Evolutionary conservation across 345 rosid species (phyloP), one percentile per base, ranked within the genome.

Genomic region (Erucastrum elatum): DNA sequence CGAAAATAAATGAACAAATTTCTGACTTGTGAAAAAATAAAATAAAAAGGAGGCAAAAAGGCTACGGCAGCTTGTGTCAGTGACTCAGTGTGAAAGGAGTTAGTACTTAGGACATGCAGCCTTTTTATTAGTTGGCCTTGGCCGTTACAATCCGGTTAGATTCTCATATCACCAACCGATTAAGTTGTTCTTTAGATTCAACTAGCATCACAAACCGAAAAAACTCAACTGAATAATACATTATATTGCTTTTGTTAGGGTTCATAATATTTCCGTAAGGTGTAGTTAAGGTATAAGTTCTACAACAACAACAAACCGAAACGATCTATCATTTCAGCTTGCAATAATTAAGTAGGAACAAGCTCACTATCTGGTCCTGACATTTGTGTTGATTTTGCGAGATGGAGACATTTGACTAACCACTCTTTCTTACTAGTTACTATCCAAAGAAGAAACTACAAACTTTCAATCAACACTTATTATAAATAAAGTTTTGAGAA

Each of bases 331-430:
- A 12, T 61, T 69, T 10, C 49, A 62, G 33, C 8, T 35, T 10
- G 71, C 64, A 63, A 77, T 51, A 76, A 69, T 69, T 49, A 62
- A 49, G 70, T 69, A 25, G 70, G 80, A 62, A 69, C 56, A 77
- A 62, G 39, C 68, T 76, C 49, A 76, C 68, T 68, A 60, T 60
- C 27, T 68, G 12, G 26, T 59, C 34, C 29, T 76, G 68, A 60
- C 63, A 68, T 33, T 60, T 44, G 51, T 29, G 29, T 76, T 76
- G 63, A 69, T 46, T 69, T 76, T 62, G 21, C 13, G n/a, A 76
- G 80, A 76, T 70, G 46, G 13, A 21, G 69, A 76, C 69, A 21
- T 46, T 60, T 46, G 74, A 61, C 75, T 69, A 60, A 76, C 68
- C 26, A 59, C 49, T 51, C 8, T 68, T 68, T 17, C 21, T 59